Percentiles rank a stretch among this genome's conserved stretches.
Evolutionary conservation across 2,329 filamentous ascomycete species (phyloP).

Genomic region (Aureobasidium sp.): DNA sequence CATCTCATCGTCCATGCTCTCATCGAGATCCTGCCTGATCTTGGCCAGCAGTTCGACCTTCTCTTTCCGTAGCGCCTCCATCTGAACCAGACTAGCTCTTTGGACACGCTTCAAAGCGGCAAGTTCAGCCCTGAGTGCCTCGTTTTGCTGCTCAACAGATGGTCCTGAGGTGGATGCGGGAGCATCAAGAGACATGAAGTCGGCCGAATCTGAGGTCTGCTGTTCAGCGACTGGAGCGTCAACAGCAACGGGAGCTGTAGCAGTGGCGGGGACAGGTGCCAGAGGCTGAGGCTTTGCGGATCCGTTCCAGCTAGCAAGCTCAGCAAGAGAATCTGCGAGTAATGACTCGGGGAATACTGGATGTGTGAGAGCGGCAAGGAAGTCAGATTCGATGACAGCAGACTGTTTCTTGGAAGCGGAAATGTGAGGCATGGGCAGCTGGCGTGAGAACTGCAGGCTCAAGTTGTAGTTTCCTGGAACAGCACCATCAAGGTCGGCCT

Average conservation of each 20-base stretch:
- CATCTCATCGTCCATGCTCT: neutral
- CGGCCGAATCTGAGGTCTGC: constrained; percentile 22
- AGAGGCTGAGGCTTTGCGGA: constrained; percentile 21
- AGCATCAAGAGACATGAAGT: constrained; percentile 34
- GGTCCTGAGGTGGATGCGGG: constrained; percentile 7
- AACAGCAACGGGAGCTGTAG: constrained; percentile 8
- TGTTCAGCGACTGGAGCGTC: constrained; percentile 19
- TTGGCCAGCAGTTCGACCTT: constrained; percentile 30
- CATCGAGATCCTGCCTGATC: constrained; percentile 14
- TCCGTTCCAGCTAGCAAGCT: constrained; percentile 30
- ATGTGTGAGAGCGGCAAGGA: constrained; percentile 37
- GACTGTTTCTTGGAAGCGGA: constrained; percentile 25
- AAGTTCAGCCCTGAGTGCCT: constrained; percentile 31
- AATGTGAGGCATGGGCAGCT: constrained; percentile 23
- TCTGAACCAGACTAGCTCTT: constrained; percentile 38
- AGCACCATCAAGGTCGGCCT: constrained; percentile 25
- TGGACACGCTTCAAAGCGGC: constrained; percentile 40
- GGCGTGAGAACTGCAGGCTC: constrained; percentile 53
- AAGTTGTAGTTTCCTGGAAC: constrained; percentile 56
- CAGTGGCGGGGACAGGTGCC: constrained; percentile 20
- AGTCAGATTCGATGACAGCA: constrained; percentile 20
- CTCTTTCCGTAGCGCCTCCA: constrained; percentile 38
- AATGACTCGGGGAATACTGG: constrained; percentile 35
- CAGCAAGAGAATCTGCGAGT: constrained; percentile 29
- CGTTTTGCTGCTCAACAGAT: constrained; percentile 25